These are phyloP conservation scores for Cymbidium sinense DNA, from an alignment of 106 monocot genomes.

Conservation along the genomic window DNA sequence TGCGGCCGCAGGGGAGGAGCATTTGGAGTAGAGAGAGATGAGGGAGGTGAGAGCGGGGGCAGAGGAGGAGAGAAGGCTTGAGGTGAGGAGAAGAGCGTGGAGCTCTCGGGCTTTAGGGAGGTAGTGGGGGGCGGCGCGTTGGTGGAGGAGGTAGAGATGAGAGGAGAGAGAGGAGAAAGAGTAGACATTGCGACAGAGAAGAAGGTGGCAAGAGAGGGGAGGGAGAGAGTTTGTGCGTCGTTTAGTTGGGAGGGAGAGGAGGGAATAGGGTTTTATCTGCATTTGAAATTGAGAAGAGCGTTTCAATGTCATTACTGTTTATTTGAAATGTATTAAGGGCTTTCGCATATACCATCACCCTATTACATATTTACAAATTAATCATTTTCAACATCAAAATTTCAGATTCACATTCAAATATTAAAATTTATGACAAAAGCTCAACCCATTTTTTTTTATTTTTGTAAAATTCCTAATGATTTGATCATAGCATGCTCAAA, in stretches of 20 bases:
- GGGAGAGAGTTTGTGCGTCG: not conserved
- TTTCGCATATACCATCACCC: no score
- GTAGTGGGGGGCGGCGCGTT: slow-evolving; percentile 9
- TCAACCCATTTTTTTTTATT: no score
- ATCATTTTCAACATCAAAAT: no score
- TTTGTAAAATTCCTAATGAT: no score
- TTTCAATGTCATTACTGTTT: no score
- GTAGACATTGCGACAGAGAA: not conserved
- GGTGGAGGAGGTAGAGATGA: not conserved
- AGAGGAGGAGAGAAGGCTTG: slow-evolving; percentile 36
- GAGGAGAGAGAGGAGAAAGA: not conserved
- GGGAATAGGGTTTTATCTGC: not conserved
- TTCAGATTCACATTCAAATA: no score
- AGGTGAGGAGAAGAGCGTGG: slow-evolving; percentile 31
- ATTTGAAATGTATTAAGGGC: no score
- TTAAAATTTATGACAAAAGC: no score
- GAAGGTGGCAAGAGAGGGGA: not conserved
- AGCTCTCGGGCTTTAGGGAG: slow-evolving; percentile 17
- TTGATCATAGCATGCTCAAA: no score
- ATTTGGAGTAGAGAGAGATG: slow-evolving; percentile 56
- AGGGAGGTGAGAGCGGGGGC: slow-evolving; percentile 50
- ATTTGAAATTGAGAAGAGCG: not conserved
- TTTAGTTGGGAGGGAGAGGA: not conserved
- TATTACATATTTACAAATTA: no score
- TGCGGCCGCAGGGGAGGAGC: slow-evolving; percentile 24